Base-by-base conservation (phyloP, 257 asterid genomes). In the Perilla frutescens region DNA sequence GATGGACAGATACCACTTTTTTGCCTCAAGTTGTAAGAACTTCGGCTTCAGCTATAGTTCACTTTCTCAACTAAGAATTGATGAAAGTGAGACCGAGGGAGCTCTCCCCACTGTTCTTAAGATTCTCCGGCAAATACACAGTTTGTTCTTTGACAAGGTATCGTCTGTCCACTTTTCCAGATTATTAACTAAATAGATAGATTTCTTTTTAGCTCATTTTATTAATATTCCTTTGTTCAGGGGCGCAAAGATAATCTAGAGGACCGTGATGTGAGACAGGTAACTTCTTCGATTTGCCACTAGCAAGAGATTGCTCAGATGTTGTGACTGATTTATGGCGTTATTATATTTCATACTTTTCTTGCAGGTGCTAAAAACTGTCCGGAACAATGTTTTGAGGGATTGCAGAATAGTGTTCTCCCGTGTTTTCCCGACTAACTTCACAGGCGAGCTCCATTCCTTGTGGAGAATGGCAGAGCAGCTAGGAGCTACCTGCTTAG, bases 1-100 rank as follows among this genome's bases (percentile, higher is more conserved):
- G 75, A 90, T 94, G 96, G 99, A 91, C 55, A 82, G 97, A 70
- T 93, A 93, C 71, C 96, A 87, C 79, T 93, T 85, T 78, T 93
- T 93, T 73, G 89, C 93, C 70, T 91, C 99, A 41, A 94, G 97
- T 77, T 85, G 94, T 82, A 87, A 85, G 81, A 88, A 90, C 62
- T 94, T 91, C 66, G 96, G 97, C 56, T 79, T 81, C 69, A 71
- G 69, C 68, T 79, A 87, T 47, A 84, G 88, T 72, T 88, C 99
- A 10, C 96, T 87, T 64, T 86, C 96, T 31, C 90, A 87, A 70
- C 75, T 49, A 39, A 77, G 49, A 76, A 84, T 78, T 73, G 99
- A 94, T 77, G 97, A 94, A 86, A 94, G 90, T 81, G 97, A 91
- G 72, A 83, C 80, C 32, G 93, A 87, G 20, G 97, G 99, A 81